Base-by-base conservation (phyloP, 75 land plant genomes). In the Selaginella moellendorffii region DNA sequence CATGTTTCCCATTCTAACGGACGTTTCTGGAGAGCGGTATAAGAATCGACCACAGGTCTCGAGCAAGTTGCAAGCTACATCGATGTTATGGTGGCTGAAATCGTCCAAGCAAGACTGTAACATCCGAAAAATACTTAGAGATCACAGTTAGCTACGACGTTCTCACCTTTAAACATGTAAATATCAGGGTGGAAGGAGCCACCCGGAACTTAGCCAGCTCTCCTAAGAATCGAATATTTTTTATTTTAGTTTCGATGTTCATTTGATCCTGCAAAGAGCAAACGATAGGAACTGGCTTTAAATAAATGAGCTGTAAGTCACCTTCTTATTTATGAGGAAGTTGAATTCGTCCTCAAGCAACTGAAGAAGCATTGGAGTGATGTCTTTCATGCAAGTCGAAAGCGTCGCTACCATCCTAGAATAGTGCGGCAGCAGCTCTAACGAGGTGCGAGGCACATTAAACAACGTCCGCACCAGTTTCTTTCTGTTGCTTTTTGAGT, bases 341-440 rank as follows among this genome's bases (percentile, higher is more conserved):
- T 86, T 95, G 73, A 95, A 95, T 67, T 95, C 99, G 27, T 95
- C 99, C 53, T 95, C 99, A 65, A 95, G 72, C 77, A 80, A 65
- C 60, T 82, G 89, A 23, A 95, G 61, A 54, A 95, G 81, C 78
- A 81, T 81, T 23, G 82, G 69, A 59, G 99, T 78, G 9, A 95
- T 68, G 78, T 95, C 99, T 68, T 95, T 95, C 96, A 95, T 89
- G 68, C 99, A 95, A 28, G 96, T 89, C 63, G 98, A 85, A 17
- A 93, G 74, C 30, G 98, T 93, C 20, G 98, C 96, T 8, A 88
- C 86, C 96, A 93, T 83, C 54, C 98, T 80, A 30, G 98, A 93
- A 63, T 93, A 93, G 71, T 93, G 85, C 27, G 98, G 96, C 22
- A 93, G 59, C 68, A 93, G 63, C 73, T 88, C 98, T 65, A 93